Conservation (phyloP, 129 eudicot genomes). For the Kitagawia praeruptora region DNA sequence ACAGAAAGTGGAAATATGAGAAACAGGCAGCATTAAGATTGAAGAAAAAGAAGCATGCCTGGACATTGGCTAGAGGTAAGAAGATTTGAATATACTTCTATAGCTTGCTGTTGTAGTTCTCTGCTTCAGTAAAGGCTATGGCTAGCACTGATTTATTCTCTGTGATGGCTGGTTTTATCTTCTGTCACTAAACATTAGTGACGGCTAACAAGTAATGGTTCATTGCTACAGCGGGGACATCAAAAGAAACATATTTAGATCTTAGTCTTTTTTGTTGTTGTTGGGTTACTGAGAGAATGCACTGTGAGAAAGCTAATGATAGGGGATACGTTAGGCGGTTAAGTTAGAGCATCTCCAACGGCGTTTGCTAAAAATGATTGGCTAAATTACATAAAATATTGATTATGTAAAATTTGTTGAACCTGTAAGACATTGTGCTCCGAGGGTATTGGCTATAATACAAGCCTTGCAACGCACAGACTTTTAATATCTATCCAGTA, state of each 20-base stretch:
- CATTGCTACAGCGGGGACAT: not conserved
- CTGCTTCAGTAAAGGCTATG: not conserved
- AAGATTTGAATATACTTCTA: not conserved
- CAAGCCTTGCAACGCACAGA: too few relatives aligned
- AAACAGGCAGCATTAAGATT: constrained; percentile 27
- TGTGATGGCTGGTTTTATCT: not conserved
- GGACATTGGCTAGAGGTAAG: constrained; percentile 27
- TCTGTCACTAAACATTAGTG: not conserved
- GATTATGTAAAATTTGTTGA: too few relatives aligned
- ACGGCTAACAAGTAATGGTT: not conserved
- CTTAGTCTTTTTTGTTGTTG: not conserved
- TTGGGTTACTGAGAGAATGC: not conserved
- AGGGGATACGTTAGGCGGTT: not conserved
- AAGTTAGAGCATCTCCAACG: too few relatives aligned
- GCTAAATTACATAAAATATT: too few relatives aligned
- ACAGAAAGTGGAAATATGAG: constrained; percentile 30
- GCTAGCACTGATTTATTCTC: not conserved
- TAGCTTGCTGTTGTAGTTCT: not conserved
- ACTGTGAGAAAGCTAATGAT: not conserved
- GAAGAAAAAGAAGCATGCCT: constrained; percentile 48
- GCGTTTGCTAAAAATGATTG: too few relatives aligned
- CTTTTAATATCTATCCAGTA: too few relatives aligned
- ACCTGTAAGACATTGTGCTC: too few relatives aligned
- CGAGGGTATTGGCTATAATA: too few relatives aligned
- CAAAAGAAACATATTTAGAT: not conserved